These are phyloP conservation scores for Cladosporium halotolerans DNA, from an alignment of 2,329 filamentous ascomycete species.

Conservation along the genomic window DNA sequence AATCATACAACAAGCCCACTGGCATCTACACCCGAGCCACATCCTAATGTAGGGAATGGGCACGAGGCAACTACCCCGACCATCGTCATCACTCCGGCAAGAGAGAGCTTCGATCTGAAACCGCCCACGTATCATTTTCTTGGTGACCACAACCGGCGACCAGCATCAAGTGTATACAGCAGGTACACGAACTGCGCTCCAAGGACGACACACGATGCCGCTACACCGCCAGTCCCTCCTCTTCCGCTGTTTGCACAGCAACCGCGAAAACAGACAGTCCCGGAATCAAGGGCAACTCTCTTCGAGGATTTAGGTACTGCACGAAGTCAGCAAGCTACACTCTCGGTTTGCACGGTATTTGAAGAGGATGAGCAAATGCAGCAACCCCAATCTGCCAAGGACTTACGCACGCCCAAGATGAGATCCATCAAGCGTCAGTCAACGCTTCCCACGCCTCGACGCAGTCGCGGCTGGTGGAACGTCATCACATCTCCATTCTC, in stretches of 20 bases:
- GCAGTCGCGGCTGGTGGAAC: slow-evolving; percentile 71
- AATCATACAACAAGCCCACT: slow-evolving; percentile 34
- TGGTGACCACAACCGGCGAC: slow-evolving; percentile 26
- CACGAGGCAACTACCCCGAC: slow-evolving; percentile 37
- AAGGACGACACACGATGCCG: slow-evolving; percentile 16
- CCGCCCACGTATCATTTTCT: slow-evolving; percentile 43
- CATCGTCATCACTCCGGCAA: slow-evolving; percentile 49
- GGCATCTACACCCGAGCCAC: slow-evolving; percentile 13
- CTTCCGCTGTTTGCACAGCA: slow-evolving; percentile 39
- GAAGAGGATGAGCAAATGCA: slow-evolving; percentile 53
- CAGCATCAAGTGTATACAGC: slow-evolving; percentile 57
- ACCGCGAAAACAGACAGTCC: background rate
- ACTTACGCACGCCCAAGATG: background rate
- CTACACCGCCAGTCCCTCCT: slow-evolving; percentile 55
- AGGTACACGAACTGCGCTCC: slow-evolving; percentile 39
- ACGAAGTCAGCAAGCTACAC: slow-evolving; percentile 29
- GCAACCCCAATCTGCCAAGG: slow-evolving; percentile 30
- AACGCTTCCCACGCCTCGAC: slow-evolving; percentile 48
- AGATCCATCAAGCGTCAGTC: slow-evolving; percentile 26
- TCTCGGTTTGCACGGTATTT: slow-evolving; percentile 60
- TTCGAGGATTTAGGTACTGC: slow-evolving; percentile 3
- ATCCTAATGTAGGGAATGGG: slow-evolving; percentile 1
- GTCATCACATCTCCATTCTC: slow-evolving; percentile 65
- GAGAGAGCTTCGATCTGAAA: slow-evolving; percentile 51
- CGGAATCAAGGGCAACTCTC: slow-evolving; percentile 2